These are phyloP conservation scores for Boletus edulis DNA, from an alignment of 768 basidiomycete genomes.

Conservation along the genomic window DNA sequence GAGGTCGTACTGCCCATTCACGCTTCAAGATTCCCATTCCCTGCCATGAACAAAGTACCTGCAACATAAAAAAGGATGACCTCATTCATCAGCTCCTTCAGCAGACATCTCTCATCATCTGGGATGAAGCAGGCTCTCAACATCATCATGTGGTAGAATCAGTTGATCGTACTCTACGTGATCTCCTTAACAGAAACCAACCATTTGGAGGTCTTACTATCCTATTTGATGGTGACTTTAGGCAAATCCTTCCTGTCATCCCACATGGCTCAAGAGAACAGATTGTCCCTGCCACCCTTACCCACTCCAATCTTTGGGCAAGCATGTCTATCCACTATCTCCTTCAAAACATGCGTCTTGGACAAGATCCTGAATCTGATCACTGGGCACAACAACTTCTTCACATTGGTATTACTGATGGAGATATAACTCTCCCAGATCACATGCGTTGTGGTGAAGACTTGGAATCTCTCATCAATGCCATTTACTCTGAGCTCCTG, in stretches of 20 bases:
- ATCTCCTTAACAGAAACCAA: too few relatives aligned
- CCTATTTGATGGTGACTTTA: too few relatives aligned
- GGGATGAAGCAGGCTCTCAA: too few relatives aligned
- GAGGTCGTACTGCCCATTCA: too few relatives aligned
- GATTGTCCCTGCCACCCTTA: slow-evolving; percentile 38
- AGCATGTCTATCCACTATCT: slow-evolving; percentile 33
- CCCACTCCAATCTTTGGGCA: slow-evolving; percentile 38
- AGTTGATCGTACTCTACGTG: too few relatives aligned
- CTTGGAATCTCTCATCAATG: background rate
- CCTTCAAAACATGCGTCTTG: slow-evolving; percentile 41
- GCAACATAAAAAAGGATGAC: too few relatives aligned
- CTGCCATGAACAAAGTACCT: too few relatives aligned
- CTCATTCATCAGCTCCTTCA: too few relatives aligned
- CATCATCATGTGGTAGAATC: too few relatives aligned
- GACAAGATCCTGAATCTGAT: slow-evolving; percentile 21
- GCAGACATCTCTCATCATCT: too few relatives aligned
- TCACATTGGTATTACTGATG: background rate
- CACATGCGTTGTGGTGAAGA: background rate
- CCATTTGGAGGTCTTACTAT: too few relatives aligned
- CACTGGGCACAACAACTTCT: slow-evolving; percentile 39
- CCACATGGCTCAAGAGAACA: slow-evolving; percentile 34
- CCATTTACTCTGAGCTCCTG: background rate
- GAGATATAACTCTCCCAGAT: background rate
- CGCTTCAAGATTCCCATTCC: too few relatives aligned
- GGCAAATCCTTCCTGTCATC: slow-evolving; percentile 33